Base-by-base conservation (phyloP, 352 stramenopile genomes). In the Blastocystis sp. region DNA sequence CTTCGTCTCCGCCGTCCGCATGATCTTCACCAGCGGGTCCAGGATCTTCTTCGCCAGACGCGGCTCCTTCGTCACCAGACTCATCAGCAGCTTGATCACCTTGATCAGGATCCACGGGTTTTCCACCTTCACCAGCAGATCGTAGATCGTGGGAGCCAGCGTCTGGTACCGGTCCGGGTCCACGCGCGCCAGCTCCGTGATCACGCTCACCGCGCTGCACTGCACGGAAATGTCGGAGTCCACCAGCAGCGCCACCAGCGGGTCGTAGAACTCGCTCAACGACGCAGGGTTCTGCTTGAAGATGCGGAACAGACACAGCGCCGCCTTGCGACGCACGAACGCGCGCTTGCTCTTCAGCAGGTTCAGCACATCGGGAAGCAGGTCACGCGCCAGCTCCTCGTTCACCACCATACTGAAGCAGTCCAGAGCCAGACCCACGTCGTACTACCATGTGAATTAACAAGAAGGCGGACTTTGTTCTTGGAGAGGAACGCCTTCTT, bases 51-150 rank as follows among this genome's bases (percentile, higher is more conserved):
- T 91, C 0, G 96, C 96, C 34, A 99, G 90, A 18, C 96, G 91
- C 18, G 96, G 96, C 89, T 99, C 96, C 87, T 98, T 94, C 0
- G 94, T 92, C 44, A 99, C 94, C 16, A 99, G 89, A 36, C 92
- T 95, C 34, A 94, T 94, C 84, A 99, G 89, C 53, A 99, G 91
- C 90, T 99, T 99, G 64, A 98, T 95, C 7, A 99, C 95, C 89
- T 99, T 99, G 90, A 99, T 99, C 71, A 99, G 92, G 95, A 99
- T 99, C 96, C 96, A 99, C 89, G 98, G 98, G 90, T 99, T 99
- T 81, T 92, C 96, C 8, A 92, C 96, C 54, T 93, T 97, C 36
- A 94, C 98, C 48, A 99, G 90, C 38, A 99, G 89, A 42, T 94
- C 91, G 92, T 99, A 99, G 89, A 99, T 98, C 63, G 97, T 91